Evolutionary conservation across 176 grass and related monocot genomes (phyloP).

Genomic region (Rhynchospora breviuscula): DNA sequence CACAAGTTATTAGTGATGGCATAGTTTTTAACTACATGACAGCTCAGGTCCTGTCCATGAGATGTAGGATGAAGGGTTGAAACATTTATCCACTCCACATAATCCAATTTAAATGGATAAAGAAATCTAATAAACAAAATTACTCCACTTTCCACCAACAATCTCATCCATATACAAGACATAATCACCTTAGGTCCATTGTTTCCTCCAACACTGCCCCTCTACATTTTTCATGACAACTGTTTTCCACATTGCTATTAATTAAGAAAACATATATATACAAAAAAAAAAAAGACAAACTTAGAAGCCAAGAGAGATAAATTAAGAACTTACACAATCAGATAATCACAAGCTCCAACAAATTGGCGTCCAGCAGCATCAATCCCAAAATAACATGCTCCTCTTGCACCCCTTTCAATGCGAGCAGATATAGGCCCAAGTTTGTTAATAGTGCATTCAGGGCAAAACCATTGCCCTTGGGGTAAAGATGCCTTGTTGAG

Average conservation of each 20-base stretch:
- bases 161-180: not conserved
- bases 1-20: not conserved
- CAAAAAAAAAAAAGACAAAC: constrained; percentile 11
- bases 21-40: not conserved
- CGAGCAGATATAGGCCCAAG: constrained; percentile 58
- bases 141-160: not conserved
- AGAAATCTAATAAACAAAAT: not conserved
- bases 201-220: not conserved
- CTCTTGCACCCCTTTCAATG: constrained; percentile 73
- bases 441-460: constrained; percentile 80
- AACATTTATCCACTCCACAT: not conserved
- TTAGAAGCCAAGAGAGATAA: not conserved
- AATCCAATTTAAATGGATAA: not conserved
- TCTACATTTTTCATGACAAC: not conserved
- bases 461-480: constrained; percentile 74
- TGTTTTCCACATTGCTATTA: not conserved
- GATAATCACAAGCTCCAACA: constrained; percentile 84
- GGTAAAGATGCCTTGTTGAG: constrained; percentile 79
- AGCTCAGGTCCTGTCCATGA: not conserved
- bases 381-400: constrained; percentile 67
- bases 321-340: constrained; percentile 79
- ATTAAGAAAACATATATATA: not conserved
- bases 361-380: constrained; percentile 65
- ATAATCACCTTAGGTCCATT: not conserved
- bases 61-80: not conserved